These are phyloP conservation scores for Pseudopithomyces chartarum DNA, from an alignment of 2,329 filamentous ascomycete genomes.

Conservation along the genomic window DNA sequence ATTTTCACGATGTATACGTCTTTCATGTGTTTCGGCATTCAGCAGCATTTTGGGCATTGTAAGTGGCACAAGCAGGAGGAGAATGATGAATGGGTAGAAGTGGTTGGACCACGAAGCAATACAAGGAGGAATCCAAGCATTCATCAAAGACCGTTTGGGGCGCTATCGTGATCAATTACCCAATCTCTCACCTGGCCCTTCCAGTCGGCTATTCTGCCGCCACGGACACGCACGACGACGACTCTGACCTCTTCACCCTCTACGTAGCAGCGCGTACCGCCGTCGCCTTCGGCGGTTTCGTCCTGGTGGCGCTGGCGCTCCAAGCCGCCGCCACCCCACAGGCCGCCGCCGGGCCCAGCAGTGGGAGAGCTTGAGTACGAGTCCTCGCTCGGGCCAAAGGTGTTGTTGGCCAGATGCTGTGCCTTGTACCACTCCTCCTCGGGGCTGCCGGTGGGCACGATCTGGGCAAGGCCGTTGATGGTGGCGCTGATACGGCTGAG, in stretches of 20 bases:
- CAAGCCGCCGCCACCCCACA: constrained; percentile 54
- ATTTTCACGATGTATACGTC: background rate
- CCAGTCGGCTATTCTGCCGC: constrained; percentile 90
- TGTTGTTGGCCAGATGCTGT: constrained; percentile 89
- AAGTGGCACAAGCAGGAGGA: background rate
- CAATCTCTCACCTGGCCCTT: constrained; percentile 92
- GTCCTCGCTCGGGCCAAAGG: constrained; percentile 62
- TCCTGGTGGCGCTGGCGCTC: constrained; percentile 47
- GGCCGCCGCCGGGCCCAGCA: constrained; percentile 34
- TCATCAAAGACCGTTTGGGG: constrained; percentile 6
- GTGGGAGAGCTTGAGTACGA: constrained; percentile 35
- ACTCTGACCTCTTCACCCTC: constrained; percentile 84
- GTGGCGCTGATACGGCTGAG: constrained; percentile 89
- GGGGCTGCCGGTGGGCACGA: constrained; percentile 74
- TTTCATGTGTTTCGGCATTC: background rate
- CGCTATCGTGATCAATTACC: constrained; percentile 27
- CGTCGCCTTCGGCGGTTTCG: constrained; percentile 44
- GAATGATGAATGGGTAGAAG: background rate
- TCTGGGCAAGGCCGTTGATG: constrained; percentile 83
- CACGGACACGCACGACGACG: constrained; percentile 81
- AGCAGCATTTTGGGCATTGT: background rate
- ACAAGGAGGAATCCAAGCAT: no score
- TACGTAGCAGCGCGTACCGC: constrained; percentile 69
- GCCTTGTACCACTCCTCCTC: constrained; percentile 85
- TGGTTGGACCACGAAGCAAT: background rate